Percentiles rank a stretch among this genome's conserved stretches.
phyloP scores from a whole-genome alignment of 1,284 basidiomycete species.

The Ceratobasidium sp. region DNA sequence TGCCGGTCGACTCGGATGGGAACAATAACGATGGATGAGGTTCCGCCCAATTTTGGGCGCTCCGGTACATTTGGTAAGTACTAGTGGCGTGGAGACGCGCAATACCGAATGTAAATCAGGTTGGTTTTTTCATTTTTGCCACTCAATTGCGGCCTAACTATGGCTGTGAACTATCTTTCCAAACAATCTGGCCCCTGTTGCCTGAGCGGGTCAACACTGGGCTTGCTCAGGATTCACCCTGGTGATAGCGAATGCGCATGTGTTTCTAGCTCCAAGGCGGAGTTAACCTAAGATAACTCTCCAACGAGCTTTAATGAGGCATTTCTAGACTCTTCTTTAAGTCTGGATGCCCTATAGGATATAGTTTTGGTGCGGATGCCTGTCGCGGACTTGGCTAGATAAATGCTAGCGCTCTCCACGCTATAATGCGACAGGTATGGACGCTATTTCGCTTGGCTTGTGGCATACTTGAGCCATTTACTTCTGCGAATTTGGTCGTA shows the following conservation, averaged over 20 bases:
- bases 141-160: background rate
- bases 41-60: conserved; percentile 24
- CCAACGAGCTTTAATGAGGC: background rate
- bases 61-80: conserved; percentile 17
- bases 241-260: conserved; percentile 21
- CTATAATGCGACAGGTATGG: background rate
- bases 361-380: conserved; percentile 28
- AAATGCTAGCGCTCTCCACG: background rate
- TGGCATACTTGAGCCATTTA: conserved; percentile 2
- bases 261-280: conserved; percentile 19
- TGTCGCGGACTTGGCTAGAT: conserved; percentile 21
- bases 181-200: conserved; percentile 13
- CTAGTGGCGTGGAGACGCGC: conserved; percentile 20
- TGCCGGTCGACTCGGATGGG: background rate
- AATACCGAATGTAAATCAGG: conserved; percentile 23
- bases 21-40: background rate
- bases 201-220: conserved; percentile 5
- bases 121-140: background rate
- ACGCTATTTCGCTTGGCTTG: background rate
- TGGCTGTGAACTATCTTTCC: background rate
- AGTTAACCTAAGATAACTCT: background rate
- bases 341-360: conserved; percentile 18
- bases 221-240: conserved; percentile 14
- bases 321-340: conserved; percentile 12
- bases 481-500: too few species aligned